Percentiles rank a stretch among this genome's conserved stretches.
Conservation (phyloP, 1,284 basidiomycete genomes). For the Phellinidium pouzarii region DNA sequence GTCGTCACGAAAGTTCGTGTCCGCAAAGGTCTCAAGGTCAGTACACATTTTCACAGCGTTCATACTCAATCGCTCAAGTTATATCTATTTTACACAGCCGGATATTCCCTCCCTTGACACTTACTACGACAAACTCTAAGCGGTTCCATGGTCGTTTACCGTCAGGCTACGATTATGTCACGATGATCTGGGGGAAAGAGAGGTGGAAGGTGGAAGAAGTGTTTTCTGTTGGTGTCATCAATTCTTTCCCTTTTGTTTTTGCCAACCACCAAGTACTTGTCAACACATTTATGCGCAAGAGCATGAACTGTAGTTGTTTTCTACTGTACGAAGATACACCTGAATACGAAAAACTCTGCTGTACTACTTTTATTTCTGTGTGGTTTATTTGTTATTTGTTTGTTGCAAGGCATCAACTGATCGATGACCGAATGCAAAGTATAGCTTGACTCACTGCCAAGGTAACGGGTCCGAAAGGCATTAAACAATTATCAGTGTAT, state of each 20-base stretch:
- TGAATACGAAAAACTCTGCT: slow-evolving; percentile 6
- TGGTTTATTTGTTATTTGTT: not conserved
- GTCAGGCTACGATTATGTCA: not conserved
- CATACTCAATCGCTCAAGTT: slow-evolving; percentile 14
- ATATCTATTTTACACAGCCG: slow-evolving; percentile 39
- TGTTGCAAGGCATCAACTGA: not conserved
- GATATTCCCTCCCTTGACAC: slow-evolving; percentile 81
- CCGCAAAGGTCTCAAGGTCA: slow-evolving; percentile 90
- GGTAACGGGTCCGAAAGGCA: too few species aligned
- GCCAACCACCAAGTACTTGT: not conserved
- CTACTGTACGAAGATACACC: slow-evolving; percentile 7
- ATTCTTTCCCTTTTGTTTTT: not conserved
- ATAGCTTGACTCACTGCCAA: too few species aligned
- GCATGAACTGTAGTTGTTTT: slow-evolving; percentile 4
- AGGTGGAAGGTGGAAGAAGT: too few species aligned
- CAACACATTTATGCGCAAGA: not conserved
- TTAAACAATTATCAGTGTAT: too few species aligned
- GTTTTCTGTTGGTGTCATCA: not conserved
- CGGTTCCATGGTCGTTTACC: not conserved
- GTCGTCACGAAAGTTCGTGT: slow-evolving; percentile 79
- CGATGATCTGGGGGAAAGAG: too few species aligned
- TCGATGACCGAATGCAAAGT: too few species aligned
- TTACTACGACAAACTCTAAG: slow-evolving; percentile 86
- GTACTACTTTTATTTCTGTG: not conserved
- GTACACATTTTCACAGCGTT: slow-evolving; percentile 20